Conservation (phyloP, 805 yeast species). For the Pichia heedii region DNA sequence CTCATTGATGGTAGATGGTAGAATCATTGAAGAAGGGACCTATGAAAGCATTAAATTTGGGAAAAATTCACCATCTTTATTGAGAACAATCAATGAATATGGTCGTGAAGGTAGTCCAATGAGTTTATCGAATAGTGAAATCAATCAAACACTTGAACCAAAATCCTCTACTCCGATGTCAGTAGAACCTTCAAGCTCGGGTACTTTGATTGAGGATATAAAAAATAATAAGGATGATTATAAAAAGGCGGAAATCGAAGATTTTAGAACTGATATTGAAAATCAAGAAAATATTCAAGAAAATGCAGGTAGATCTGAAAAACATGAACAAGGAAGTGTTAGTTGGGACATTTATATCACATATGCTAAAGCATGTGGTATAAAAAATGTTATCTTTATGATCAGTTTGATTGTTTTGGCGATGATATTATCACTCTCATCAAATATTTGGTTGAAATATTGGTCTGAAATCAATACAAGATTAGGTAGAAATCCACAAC, state of each 20-base stretch:
- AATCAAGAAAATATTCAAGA: constrained; percentile 31
- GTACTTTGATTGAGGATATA: constrained; percentile 22
- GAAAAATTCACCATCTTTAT: constrained; percentile 33
- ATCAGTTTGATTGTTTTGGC: constrained; percentile 47
- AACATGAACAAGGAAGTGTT: constrained; percentile 87
- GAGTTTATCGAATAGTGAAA: neutral
- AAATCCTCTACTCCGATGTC: constrained; percentile 10
- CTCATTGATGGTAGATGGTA: constrained; percentile 52
- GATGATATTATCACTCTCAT: constrained; percentile 52
- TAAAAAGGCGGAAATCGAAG: constrained; percentile 53
- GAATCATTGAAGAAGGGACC: constrained; percentile 57
- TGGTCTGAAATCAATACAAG: constrained; percentile 89
- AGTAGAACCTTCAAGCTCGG: constrained; percentile 13
- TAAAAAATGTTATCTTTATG: constrained; percentile 51
- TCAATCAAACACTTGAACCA: constrained; percentile 9
- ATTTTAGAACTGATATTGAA: constrained; percentile 29
- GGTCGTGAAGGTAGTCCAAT: constrained; percentile 36
- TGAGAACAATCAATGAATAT: constrained; percentile 39
- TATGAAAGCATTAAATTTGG: constrained; percentile 37
- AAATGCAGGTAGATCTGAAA: constrained; percentile 53
- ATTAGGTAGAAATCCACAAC: constrained; percentile 61
- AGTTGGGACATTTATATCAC: constrained; percentile 75
- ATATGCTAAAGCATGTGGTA: constrained; percentile 84
- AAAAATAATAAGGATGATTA: constrained; percentile 31
- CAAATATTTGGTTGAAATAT: constrained; percentile 89